Percentiles rank a stretch among this genome's conserved stretches.
Conservation (phyloP, 2,329 filamentous ascomycete species). For the Phaeosphaeriaceae sp. region DNA sequence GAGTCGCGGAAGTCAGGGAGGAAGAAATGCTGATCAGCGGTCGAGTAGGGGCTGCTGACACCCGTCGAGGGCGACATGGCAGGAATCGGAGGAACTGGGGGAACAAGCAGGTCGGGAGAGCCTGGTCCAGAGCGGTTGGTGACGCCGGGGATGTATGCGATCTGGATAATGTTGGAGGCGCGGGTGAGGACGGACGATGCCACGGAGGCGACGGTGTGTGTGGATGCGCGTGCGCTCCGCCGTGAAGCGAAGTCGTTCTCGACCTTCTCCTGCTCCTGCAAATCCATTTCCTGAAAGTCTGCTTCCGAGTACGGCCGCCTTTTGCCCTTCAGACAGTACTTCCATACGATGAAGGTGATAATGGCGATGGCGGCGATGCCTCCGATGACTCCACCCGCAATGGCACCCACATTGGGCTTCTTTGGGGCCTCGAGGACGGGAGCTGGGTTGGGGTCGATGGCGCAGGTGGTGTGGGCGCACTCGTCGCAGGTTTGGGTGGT, state of each 20-base stretch:
- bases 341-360: constrained; percentile 82
- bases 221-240: constrained; percentile 73
- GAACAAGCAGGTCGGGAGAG: constrained; percentile 81
- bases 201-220: constrained; percentile 87
- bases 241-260: constrained; percentile 63
- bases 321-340: constrained; percentile 83
- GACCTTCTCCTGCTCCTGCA: constrained; percentile 63
- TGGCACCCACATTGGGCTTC: constrained; percentile 76
- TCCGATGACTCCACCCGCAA: constrained; percentile 89
- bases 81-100: constrained; percentile 93
- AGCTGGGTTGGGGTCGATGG: constrained; percentile 47
- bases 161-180: constrained; percentile 98
- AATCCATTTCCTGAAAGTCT: constrained; percentile 62
- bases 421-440: constrained; percentile 31
- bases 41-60: constrained; percentile 64
- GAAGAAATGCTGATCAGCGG: constrained; percentile 84
- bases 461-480: constrained; percentile 66
- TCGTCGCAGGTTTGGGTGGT: constrained; percentile 64
- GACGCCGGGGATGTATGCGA: constrained; percentile 97
- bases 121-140: constrained; percentile 87
- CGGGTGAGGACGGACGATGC: constrained; percentile 94
- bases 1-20: constrained; percentile 91
- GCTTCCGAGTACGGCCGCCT: constrained; percentile 68
- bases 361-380: constrained; percentile 79
- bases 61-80: constrained; percentile 63